Evolutionary conservation across 306 rosid species (phyloP).

Genomic region (Pyrus communis): DNA sequence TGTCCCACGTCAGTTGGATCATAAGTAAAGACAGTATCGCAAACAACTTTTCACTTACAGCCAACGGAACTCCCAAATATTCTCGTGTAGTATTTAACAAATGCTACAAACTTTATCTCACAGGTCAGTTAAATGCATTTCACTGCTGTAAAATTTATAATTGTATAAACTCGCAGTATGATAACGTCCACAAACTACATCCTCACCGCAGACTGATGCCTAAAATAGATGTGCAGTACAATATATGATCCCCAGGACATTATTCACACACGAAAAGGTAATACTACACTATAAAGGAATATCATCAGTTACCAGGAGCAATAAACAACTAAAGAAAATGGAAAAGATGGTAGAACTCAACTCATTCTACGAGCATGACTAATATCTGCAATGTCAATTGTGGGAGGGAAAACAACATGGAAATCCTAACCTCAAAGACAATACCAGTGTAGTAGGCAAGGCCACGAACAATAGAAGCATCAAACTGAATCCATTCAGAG

Average conservation of each 20-base stretch:
- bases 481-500: conserved; percentile 91
- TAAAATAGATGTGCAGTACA: not conserved
- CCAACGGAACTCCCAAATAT: not conserved
- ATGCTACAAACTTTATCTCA: not conserved
- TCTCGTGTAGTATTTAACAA: not conserved
- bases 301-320: not conserved
- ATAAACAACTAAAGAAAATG: not conserved
- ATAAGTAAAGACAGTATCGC: not conserved
- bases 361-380: not conserved
- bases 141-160: not conserved
- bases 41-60: not conserved
- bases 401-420: not conserved
- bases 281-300: not conserved
- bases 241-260: not conserved
- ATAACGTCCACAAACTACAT: not conserved
- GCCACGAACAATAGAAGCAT: conserved; percentile 93
- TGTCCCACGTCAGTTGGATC: not conserved
- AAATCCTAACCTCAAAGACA: conserved; percentile 79
- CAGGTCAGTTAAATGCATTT: not conserved
- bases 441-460: conserved; percentile 95
- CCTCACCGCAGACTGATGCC: not conserved
- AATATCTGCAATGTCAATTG: not conserved
- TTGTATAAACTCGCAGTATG: not conserved
- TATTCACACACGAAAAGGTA: not conserved
- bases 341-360: not conserved